Percentiles rank a stretch among this genome's conserved stretches.
These are phyloP conservation scores for Diaporthe ilicicola DNA, from an alignment of 2,329 filamentous ascomycete species.

Conservation along the genomic window DNA sequence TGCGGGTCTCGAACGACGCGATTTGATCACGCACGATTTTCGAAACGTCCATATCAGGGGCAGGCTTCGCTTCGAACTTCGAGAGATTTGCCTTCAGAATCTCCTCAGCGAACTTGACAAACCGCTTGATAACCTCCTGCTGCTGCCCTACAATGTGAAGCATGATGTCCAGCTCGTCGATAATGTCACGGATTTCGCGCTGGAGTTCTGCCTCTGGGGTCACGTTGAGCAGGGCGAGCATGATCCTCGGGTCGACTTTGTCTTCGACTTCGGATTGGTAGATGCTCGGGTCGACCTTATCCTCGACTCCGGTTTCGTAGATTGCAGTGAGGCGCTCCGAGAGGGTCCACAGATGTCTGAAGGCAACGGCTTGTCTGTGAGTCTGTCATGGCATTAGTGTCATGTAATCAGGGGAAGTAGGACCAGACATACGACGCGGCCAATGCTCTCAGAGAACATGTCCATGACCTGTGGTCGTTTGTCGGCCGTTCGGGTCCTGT, in stretches of 20 bases:
- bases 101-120: slow-evolving; percentile 38
- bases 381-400: slow-evolving; percentile 36
- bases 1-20: slow-evolving; percentile 40
- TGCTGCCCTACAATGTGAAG: slow-evolving; percentile 48
- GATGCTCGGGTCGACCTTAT: slow-evolving; percentile 13
- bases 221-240: slow-evolving; percentile 47
- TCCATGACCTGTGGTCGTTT: slow-evolving; percentile 48
- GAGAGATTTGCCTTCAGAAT: slow-evolving; percentile 31
- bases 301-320: slow-evolving; percentile 38
- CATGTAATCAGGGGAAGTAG: background rate
- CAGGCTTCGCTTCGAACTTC: background rate
- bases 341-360: slow-evolving; percentile 48
- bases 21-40: slow-evolving; percentile 33
- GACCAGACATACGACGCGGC: slow-evolving; percentile 29
- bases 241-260: slow-evolving; percentile 1
- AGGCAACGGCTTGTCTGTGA: slow-evolving; percentile 48
- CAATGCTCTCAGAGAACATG: slow-evolving; percentile 52
- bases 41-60: too few species aligned
- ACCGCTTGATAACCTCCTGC: slow-evolving; percentile 41
- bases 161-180: slow-evolving; percentile 58
- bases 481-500: slow-evolving; percentile 44
- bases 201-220: slow-evolving; percentile 52
- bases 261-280: slow-evolving; percentile 1
- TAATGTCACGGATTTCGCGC: slow-evolving; percentile 54
- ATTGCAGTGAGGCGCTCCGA: slow-evolving; percentile 38